phyloP scores from a whole-genome alignment of 1,139 yeast species.

The Blastobotrys aristatus region DNA sequence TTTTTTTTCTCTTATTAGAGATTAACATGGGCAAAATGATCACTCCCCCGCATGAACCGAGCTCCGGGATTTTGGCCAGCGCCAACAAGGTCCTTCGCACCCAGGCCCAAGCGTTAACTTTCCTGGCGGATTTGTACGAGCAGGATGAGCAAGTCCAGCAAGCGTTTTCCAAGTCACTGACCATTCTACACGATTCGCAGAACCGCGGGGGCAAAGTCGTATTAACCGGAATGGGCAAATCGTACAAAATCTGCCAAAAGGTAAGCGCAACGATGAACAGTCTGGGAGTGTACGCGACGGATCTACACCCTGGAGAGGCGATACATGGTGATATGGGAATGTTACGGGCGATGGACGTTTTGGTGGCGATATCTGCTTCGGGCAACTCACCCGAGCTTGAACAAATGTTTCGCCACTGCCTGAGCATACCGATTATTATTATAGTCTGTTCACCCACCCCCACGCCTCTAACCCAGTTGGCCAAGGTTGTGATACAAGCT shows the following conservation, averaged over 20 bases:
- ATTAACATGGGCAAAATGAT: neutral
- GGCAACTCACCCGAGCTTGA: constrained; percentile 80
- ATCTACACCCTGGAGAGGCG: constrained; percentile 81
- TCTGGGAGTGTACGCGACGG: constrained; percentile 60
- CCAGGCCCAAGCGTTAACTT: constrained; percentile 44
- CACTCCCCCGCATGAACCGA: constrained; percentile 2
- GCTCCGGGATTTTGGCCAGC: constrained; percentile 14
- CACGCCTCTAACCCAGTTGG: constrained; percentile 43
- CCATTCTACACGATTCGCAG: constrained; percentile 47
- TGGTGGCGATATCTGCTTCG: constrained; percentile 69
- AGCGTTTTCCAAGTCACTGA: constrained; percentile 49
- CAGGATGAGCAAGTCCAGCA: constrained; percentile 43
- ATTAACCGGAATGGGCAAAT: constrained; percentile 79
- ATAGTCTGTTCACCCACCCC: constrained; percentile 51
- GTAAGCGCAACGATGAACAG: constrained; percentile 80
- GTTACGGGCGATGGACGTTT: constrained; percentile 54
- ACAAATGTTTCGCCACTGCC: constrained; percentile 50
- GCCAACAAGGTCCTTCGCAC: constrained; percentile 39
- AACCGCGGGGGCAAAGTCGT: constrained; percentile 59
- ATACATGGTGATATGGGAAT: constrained; percentile 86
- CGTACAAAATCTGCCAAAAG: constrained; percentile 71
- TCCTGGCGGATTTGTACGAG: constrained; percentile 41
- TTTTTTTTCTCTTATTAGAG: neutral
- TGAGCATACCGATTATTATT: constrained; percentile 56
- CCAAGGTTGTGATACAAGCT: constrained; percentile 55